phyloP scores from a whole-genome alignment of 768 basidiomycete genomes.

The Pseudohyphozyma bogoriensis region DNA sequence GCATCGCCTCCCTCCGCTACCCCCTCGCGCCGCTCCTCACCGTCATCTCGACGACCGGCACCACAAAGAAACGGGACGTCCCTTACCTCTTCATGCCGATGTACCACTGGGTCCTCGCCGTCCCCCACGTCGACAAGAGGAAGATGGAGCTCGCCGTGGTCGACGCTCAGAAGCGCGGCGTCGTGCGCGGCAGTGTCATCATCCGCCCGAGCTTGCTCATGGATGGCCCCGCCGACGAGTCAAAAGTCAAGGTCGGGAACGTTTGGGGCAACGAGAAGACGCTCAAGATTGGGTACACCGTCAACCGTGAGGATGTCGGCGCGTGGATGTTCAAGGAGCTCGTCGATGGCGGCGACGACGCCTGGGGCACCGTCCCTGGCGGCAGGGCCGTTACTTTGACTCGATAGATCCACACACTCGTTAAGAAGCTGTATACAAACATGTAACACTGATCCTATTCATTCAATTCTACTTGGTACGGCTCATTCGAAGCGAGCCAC shows the following conservation, averaged over 20 bases:
- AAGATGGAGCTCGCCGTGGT: neutral
- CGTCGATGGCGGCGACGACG: no score
- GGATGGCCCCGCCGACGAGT: neutral
- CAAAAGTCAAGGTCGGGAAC: neutral
- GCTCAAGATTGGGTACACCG: neutral
- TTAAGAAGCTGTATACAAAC: no score
- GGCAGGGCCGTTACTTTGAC: no score
- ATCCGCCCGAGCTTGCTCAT: neutral
- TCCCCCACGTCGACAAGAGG: neutral
- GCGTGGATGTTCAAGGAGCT: neutral
- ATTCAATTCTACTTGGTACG: no score
- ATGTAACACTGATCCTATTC: no score
- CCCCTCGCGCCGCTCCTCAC: neutral
- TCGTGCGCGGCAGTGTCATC: neutral
- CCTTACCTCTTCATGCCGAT: neutral
- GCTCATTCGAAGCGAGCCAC: no score
- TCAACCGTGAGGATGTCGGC: neutral
- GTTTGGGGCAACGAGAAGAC: no score
- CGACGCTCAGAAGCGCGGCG: neutral
- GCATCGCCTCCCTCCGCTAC: neutral
- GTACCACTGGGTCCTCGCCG: neutral
- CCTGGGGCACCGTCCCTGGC: no score
- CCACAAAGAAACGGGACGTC: neutral
- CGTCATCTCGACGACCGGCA: neutral
- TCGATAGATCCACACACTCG: no score